Evolutionary conservation across 441 rosid genomes (phyloP).

Genomic region (Pelargonium hybrid): DNA sequence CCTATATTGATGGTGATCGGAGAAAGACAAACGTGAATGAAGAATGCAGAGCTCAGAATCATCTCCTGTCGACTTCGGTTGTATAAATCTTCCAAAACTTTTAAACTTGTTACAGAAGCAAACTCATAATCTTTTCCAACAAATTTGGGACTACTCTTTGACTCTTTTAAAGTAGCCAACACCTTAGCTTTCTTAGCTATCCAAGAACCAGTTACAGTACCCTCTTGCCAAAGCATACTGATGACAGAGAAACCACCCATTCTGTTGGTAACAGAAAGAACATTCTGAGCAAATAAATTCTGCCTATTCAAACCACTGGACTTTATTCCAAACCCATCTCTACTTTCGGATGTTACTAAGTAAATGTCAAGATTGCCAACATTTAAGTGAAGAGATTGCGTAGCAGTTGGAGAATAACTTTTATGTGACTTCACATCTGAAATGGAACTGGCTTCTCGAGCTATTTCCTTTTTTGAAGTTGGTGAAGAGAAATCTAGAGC

Average conservation of each 20-base stretch:
- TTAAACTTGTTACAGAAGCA: conserved; percentile 49
- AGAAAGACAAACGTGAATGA: conserved; percentile 48
- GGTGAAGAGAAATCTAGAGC: conserved; percentile 48
- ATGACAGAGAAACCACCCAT: conserved; percentile 37
- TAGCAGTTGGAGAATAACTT: conserved; percentile 29
- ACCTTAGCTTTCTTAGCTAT: conserved; percentile 71
- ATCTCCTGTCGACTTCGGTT: conserved; percentile 55
- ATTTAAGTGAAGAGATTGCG: conserved; percentile 43
- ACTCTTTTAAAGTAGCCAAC: conserved; percentile 52
- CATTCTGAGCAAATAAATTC: conserved; percentile 39
- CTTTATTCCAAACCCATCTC: conserved; percentile 27
- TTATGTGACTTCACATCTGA: conserved; percentile 25
- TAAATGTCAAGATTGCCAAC: conserved; percentile 49
- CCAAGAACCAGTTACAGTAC: conserved; percentile 51
- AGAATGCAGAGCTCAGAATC: conserved; percentile 50
- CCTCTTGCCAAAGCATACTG: conserved; percentile 71
- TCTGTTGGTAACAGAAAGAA: conserved; percentile 43
- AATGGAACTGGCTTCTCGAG: conserved; percentile 25
- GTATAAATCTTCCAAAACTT: conserved; percentile 43
- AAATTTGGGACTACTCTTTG: conserved; percentile 34
- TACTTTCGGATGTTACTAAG: conserved; percentile 39
- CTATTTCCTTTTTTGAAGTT: conserved; percentile 26
- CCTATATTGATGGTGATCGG: conserved; percentile 37
- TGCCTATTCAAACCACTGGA: conserved; percentile 21
- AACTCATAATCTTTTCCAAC: conserved; percentile 53